phyloP scores from a whole-genome alignment of 306 rosid genomes.

The Acacia melanoxylon region DNA sequence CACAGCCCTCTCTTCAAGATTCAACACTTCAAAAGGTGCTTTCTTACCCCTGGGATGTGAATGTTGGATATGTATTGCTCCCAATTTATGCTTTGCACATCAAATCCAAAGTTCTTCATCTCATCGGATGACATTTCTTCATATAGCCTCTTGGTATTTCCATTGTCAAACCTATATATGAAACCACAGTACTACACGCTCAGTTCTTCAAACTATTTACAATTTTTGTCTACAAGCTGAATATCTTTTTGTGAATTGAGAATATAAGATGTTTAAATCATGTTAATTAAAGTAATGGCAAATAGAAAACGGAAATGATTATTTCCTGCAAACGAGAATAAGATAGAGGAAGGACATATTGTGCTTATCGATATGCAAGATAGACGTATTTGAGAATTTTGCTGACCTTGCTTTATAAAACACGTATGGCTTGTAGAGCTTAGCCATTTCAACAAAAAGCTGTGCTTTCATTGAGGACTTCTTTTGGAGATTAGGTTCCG shows the following conservation, averaged over 20 bases:
- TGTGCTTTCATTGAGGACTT: background rate
- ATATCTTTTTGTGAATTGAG: too few species aligned
- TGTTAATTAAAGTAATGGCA: too few species aligned
- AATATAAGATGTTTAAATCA: too few species aligned
- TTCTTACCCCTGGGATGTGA: constrained; percentile 4
- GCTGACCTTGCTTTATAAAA: background rate
- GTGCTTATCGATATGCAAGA: too few species aligned
- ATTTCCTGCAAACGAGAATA: too few species aligned
- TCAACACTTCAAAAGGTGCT: background rate
- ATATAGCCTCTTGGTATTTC: background rate
- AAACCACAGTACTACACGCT: constrained; percentile 12
- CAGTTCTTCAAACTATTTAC: background rate
- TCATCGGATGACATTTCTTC: constrained; percentile 1
- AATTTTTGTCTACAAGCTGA: too few species aligned
- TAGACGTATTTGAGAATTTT: background rate
- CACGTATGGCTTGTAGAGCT: background rate
- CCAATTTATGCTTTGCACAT: background rate
- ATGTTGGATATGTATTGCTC: background rate
- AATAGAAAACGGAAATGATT: too few species aligned
- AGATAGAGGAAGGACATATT: too few species aligned
- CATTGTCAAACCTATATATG: background rate
- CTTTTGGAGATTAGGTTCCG: background rate
- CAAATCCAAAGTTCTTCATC: background rate
- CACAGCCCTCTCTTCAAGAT: background rate
- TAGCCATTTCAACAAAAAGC: background rate